phyloP scores from a whole-genome alignment of 768 basidiomycete genomes.

The Xanthoconium purpureum region DNA sequence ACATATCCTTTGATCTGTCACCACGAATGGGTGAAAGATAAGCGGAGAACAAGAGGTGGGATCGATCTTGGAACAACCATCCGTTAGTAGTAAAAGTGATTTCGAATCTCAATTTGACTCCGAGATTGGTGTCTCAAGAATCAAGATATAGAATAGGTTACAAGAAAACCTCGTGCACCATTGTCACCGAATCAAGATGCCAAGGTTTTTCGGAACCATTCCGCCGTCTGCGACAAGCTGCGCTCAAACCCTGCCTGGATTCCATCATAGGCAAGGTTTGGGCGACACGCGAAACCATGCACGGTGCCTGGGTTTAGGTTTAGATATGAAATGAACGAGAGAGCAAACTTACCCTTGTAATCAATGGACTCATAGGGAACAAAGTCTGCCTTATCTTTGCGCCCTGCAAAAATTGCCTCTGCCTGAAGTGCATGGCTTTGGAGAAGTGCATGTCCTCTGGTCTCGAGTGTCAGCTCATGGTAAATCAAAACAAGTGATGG shows the following conservation, averaged over 20 bases:
- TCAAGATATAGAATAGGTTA: too few species aligned
- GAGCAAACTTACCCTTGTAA: conserved; percentile 32
- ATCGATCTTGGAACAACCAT: too few species aligned
- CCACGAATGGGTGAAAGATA: too few species aligned
- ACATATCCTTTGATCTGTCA: too few species aligned
- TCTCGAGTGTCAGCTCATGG: background rate
- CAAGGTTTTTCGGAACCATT: conserved; percentile 42
- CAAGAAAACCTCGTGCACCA: too few species aligned
- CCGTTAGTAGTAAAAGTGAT: too few species aligned
- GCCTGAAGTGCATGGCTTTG: conserved; percentile 23
- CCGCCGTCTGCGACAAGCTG: conserved; percentile 39
- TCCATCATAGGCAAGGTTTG: conserved; percentile 40
- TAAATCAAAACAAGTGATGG: background rate
- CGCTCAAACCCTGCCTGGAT: conserved; percentile 45
- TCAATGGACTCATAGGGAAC: conserved; percentile 36
- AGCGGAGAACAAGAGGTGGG: too few species aligned
- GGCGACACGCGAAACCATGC: conserved; percentile 50
- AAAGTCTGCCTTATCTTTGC: conserved; percentile 26
- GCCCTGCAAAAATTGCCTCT: conserved; percentile 31
- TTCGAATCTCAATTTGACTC: too few species aligned
- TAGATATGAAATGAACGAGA: background rate
- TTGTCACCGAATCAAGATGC: conserved; percentile 1
- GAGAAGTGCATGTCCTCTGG: conserved; percentile 36
- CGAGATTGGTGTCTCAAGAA: too few species aligned
- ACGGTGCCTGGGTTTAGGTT: conserved; percentile 36